Conservation (phyloP, 139 green algal species). For the Chlamydomonas incerta region DNA sequence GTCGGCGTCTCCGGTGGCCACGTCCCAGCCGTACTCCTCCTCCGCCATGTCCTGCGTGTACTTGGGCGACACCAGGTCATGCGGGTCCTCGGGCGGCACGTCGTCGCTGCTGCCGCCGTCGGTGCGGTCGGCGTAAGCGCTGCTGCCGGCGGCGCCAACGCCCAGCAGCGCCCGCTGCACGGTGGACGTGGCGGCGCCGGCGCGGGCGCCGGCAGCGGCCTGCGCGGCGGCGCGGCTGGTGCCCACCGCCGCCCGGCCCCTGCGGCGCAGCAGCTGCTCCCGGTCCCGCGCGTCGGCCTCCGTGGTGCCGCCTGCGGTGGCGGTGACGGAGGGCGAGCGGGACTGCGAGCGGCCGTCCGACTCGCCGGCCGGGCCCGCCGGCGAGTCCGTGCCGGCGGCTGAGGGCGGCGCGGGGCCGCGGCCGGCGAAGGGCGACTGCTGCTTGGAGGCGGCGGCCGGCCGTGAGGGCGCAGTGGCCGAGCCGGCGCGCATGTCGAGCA, state of each 20-base stretch:
- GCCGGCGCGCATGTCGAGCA: slow-evolving; percentile 14
- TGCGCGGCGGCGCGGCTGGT: no score
- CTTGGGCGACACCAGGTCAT: neutral
- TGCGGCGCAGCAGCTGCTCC: neutral
- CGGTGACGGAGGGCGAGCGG: slow-evolving; percentile 8
- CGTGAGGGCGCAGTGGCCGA: neutral
- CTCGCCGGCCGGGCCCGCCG: no score
- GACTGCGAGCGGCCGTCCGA: neutral
- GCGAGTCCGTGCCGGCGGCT: neutral
- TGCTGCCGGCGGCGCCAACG: neutral
- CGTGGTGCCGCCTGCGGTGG: slow-evolving; percentile 30
- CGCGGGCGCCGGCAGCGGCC: no score
- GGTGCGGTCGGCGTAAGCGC: neutral
- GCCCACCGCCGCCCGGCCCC: neutral
- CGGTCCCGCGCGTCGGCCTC: slow-evolving; percentile 15
- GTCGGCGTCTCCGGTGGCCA: slow-evolving; percentile 12
- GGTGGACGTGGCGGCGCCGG: neutral
- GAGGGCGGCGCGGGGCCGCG: no score
- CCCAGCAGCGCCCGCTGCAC: no score
- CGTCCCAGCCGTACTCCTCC: slow-evolving; percentile 43
- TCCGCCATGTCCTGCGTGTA: slow-evolving; percentile 43
- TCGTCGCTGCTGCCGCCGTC: neutral
- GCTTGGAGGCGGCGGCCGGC: neutral
- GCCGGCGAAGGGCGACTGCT: neutral
- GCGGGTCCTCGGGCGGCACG: slow-evolving; percentile 6